Evolutionary conservation across 176 grass and related monocot species (phyloP), one percentile per base, ranked within the genome.

Genomic region (Canna indica): DNA sequence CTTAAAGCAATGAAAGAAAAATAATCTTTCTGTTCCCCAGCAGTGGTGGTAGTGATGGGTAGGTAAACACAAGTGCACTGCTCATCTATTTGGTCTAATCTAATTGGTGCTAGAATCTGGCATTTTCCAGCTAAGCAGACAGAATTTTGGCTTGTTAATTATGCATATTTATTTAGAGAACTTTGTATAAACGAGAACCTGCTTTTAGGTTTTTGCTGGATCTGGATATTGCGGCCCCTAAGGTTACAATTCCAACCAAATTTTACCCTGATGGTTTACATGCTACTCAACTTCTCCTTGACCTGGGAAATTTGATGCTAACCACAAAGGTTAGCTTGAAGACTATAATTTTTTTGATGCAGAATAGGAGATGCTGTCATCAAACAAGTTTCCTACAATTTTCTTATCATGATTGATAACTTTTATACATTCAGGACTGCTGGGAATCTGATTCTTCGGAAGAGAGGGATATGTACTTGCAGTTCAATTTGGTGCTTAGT

Each of bases 171-270:
- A 29, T 34, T 31, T 32, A 7, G 36, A 68, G 36, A 22, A 44
- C 42, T 72, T 68, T 75, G 77, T 24, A 35, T 62, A 18, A 31
- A 53, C 66, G 18, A 53, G 29, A 71, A 47, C 73, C 69, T 73
- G 38, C 18, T 79, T 58, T 44, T 76, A 96, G 92, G 83, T 96
- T 96, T 83, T 89, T 86, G 72, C 76, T 96, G 70, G 85, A 96
- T 80, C 84, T 96, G 74, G 93, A 96, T 69, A 96, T 96, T 68
- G 93, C 93, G 85, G 93, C 88, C 75, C 93, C 93, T 59, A 96
- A 96, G 85, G 87, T 96, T 78, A 91, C 88, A 29, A 80, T 96
- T 70, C 93, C 93, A 34, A 85, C 81, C 60, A 96, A 89, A 68
- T 96, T 96, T 76, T 69, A 79, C 41, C 93, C 93, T 56, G 93